Evolutionary conservation across 495 filamentous ascomycete species (phyloP).

Genomic region (Neurospora pannonica): DNA sequence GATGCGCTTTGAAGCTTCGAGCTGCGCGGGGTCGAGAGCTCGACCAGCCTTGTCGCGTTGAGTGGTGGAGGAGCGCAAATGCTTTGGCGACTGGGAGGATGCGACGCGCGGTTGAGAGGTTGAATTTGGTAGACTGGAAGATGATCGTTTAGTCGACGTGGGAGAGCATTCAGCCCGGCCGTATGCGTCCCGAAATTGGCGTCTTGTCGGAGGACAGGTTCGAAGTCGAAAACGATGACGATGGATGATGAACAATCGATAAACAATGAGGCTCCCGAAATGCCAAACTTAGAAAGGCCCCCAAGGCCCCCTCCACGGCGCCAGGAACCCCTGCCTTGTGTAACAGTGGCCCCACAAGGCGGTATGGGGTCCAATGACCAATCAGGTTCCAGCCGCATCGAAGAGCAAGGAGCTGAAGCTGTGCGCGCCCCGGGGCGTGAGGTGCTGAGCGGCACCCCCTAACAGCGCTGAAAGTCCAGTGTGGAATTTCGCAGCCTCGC

Average conservation of each 20-base stretch:
- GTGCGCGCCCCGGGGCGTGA: background rate
- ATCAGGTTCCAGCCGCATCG: background rate
- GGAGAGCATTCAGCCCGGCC: background rate
- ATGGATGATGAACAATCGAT: background rate
- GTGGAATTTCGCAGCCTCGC: background rate
- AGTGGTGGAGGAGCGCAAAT: background rate
- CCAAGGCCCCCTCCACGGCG: background rate
- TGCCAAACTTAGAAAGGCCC: background rate
- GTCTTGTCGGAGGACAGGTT: background rate
- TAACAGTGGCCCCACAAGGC: background rate
- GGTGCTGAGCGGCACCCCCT: background rate
- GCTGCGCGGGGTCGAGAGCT: background rate
- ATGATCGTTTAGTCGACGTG: background rate
- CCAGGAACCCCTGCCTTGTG: background rate
- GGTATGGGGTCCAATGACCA: background rate
- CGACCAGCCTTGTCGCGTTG: background rate
- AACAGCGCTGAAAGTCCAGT: background rate
- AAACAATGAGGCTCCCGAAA: background rate
- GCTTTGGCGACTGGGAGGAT: background rate
- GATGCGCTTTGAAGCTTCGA: background rate
- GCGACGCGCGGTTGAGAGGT: background rate
- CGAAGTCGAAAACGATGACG: background rate
- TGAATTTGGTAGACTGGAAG: background rate
- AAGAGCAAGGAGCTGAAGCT: background rate
- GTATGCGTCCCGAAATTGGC: background rate